Evolutionary conservation across 1,284 basidiomycete species (phyloP).

Genomic region (Ustilago nuda): DNA sequence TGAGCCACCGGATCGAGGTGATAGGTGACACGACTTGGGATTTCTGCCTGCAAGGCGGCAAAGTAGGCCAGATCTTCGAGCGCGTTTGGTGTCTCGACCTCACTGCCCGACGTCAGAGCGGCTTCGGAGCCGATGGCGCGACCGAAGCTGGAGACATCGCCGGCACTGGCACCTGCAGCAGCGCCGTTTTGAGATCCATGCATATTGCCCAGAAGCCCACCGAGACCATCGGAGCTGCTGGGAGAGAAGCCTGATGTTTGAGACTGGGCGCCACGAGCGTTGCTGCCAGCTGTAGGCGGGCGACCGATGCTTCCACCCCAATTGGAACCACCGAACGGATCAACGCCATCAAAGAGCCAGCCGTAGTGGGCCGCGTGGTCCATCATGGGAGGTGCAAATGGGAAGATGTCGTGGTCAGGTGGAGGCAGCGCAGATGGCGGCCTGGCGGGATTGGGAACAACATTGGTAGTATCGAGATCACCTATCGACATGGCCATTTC

Average conservation of each 20-base stretch:
- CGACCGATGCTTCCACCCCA: conserved; percentile 33
- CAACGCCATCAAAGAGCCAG: conserved; percentile 58
- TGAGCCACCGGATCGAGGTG: conserved; percentile 51
- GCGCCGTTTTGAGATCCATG: conserved; percentile 32
- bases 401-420: conserved; percentile 51
- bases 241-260: conserved; percentile 48
- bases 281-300: conserved; percentile 25
- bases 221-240: conserved; percentile 49
- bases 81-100: conserved; percentile 50
- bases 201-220: conserved; percentile 45
- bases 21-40: conserved; percentile 46
- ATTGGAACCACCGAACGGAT: conserved; percentile 48
- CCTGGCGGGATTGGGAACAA: neutral
- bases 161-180: conserved; percentile 9
- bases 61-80: conserved; percentile 59
- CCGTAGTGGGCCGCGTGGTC: conserved; percentile 57
- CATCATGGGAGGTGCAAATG: conserved; percentile 44
- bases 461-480: conserved; percentile 29
- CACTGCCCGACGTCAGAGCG: conserved; percentile 41
- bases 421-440: conserved; percentile 23
- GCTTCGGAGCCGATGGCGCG: conserved; percentile 44
- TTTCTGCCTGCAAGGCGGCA: conserved; percentile 55
- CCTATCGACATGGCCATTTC: conserved; percentile 23
- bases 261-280: conserved; percentile 32
- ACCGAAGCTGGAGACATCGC: conserved; percentile 41